A percentile compares a stretch with the other conserved stretches of the same genome.
These are phyloP conservation scores for Lolium rigidum DNA, from an alignment of 176 grass and related monocot species.

Conservation along the genomic window DNA sequence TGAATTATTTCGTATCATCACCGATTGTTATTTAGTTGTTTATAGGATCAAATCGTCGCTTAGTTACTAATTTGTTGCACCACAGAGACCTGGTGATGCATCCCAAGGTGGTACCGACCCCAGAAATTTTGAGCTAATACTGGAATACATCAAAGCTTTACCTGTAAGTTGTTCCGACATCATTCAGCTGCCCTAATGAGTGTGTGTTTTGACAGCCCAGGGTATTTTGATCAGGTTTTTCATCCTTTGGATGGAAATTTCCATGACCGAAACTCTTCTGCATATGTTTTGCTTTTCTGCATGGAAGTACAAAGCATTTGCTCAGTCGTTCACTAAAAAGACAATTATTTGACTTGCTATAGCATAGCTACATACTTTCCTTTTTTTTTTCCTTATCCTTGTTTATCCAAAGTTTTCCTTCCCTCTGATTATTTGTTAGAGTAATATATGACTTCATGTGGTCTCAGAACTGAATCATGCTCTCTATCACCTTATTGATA, in stretches of 20 bases:
- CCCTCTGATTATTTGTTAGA: conserved; percentile 4
- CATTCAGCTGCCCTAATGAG: neutral
- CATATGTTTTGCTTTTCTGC: neutral
- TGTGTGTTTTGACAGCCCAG: neutral
- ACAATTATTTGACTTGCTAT: conserved; percentile 9
- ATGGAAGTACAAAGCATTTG: neutral
- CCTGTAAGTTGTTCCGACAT: conserved; percentile 66
- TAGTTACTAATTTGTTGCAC: conserved; percentile 46
- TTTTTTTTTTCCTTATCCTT: neutral
- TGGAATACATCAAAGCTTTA: conserved; percentile 96
- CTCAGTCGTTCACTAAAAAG: neutral
- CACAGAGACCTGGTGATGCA: conserved; percentile 84
- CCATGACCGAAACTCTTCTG: neutral
- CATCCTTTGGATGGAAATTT: neutral
- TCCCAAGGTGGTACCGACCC: conserved; percentile 77
- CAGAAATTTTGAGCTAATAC: conserved; percentile 83
- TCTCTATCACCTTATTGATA: conserved; percentile 39
- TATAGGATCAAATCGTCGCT: too few relatives aligned
- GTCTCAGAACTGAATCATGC: neutral
- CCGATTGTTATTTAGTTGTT: too few relatives aligned
- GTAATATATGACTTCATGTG: neutral
- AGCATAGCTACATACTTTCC: conserved; percentile 6
- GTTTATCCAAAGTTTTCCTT: conserved; percentile 22
- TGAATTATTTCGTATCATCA: conserved; percentile 1
- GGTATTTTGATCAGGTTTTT: neutral